Conservation (phyloP, 2,329 filamentous ascomycete species). For the Cercospora sp. region DNA sequence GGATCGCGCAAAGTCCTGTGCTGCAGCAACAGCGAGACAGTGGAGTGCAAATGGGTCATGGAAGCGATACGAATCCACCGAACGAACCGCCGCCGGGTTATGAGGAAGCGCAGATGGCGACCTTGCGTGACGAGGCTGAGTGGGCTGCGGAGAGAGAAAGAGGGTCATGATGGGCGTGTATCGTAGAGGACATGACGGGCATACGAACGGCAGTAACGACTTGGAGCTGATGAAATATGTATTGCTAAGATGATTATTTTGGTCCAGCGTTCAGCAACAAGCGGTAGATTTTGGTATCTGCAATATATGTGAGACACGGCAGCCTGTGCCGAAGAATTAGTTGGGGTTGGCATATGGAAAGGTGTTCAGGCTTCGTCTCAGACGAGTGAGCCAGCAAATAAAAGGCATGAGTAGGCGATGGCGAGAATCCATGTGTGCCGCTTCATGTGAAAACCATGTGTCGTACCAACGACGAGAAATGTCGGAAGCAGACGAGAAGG, state of each 20-base stretch:
- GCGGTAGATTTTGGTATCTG: not conserved
- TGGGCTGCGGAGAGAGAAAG: constrained; percentile 39
- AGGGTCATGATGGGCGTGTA: constrained; percentile 8
- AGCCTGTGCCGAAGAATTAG: not conserved
- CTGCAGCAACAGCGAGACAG: constrained; percentile 27
- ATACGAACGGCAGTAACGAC: not conserved
- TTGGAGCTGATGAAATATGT: not conserved
- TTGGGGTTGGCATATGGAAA: not conserved
- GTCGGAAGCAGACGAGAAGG: not conserved
- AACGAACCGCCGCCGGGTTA: constrained; percentile 86
- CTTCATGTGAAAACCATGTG: not conserved
- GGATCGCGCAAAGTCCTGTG: constrained; percentile 28
- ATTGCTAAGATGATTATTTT: not conserved
- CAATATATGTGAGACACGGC: not conserved
- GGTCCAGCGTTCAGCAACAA: constrained; percentile 1
- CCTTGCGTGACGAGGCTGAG: constrained; percentile 72
- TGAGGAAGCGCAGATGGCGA: constrained; percentile 84
- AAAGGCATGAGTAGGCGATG: not conserved
- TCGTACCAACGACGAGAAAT: not conserved
- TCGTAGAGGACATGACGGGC: not conserved
- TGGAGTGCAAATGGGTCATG: constrained; percentile 15
- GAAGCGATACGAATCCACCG: constrained; percentile 46
- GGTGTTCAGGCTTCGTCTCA: not conserved
- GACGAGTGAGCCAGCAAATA: not conserved
- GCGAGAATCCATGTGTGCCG: not conserved